Percentiles rank a stretch among this genome's conserved stretches.
Evolutionary conservation across 257 asterid species (phyloP).

Genomic region (Coffea canephora): DNA sequence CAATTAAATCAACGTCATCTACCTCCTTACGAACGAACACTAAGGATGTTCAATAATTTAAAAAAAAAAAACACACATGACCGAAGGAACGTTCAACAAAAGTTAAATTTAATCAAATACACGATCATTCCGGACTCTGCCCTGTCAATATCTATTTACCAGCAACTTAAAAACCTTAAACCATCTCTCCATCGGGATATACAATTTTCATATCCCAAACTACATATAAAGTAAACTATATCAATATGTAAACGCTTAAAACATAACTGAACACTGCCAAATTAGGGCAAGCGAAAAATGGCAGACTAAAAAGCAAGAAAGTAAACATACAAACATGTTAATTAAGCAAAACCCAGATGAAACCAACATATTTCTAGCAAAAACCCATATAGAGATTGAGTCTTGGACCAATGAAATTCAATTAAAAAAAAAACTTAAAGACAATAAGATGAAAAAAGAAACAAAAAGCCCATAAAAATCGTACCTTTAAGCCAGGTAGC

Average conservation of each 20-base stretch:
- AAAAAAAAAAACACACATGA: background rate
- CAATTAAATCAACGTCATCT: background rate
- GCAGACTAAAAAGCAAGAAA: background rate
- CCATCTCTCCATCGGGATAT: slow-evolving; percentile 4
- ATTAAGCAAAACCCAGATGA: slow-evolving; percentile 10
- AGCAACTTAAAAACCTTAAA: slow-evolving; percentile 16
- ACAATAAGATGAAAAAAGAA: background rate
- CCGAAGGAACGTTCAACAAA: background rate
- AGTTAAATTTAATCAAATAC: background rate
- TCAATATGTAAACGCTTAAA: background rate
- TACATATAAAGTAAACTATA: background rate
- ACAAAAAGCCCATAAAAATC: background rate
- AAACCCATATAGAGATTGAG: slow-evolving; percentile 7
- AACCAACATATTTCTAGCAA: background rate
- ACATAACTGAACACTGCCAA: background rate
- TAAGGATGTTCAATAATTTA: slow-evolving; percentile 1
- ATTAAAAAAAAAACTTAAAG: slow-evolving; percentile 9
- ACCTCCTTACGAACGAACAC: background rate
- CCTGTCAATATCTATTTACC: slow-evolving; percentile 12
- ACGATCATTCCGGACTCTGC: background rate
- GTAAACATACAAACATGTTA: background rate
- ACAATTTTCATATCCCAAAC: slow-evolving; percentile 20
- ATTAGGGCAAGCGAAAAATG: too few species aligned
- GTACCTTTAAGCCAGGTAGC: slow-evolving; percentile 16
- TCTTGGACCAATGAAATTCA: background rate